Conservation (phyloP, 257 asterid species). For the Gentiana macrophylla region DNA sequence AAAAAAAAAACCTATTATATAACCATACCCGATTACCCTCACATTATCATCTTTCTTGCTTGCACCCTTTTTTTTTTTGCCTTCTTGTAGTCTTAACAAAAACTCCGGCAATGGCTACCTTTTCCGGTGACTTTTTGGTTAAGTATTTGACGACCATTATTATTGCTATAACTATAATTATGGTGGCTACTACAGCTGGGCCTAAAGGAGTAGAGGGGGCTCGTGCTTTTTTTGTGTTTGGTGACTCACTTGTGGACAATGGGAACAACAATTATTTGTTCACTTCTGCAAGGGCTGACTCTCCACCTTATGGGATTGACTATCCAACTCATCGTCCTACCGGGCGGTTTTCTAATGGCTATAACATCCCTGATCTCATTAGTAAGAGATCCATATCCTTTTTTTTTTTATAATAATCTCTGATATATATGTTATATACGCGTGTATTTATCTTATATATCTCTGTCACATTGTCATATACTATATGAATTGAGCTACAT, state of each 20-base stretch:
- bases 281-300: constrained; percentile 65
- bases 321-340: constrained; percentile 68
- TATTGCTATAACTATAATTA: constrained; percentile 6
- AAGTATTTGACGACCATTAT: background rate
- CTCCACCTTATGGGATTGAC: constrained; percentile 75
- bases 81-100: background rate
- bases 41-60: background rate
- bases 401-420: background rate
- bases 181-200: background rate
- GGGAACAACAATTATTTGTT: constrained; percentile 65
- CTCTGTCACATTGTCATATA: too few species aligned
- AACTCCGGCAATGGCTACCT: background rate
- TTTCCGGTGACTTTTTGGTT: constrained; percentile 11
- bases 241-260: constrained; percentile 68
- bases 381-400: constrained; percentile 24
- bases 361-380: constrained; percentile 64
- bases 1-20: constrained; percentile 12
- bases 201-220: constrained; percentile 25
- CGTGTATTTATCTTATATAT: background rate
- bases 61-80: too few species aligned
- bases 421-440: too few species aligned
- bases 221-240: constrained; percentile 68
- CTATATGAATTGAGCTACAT: too few species aligned
- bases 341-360: constrained; percentile 71
- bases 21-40: constrained; percentile 1